A percentile compares a stretch with the other conserved stretches of the same genome.
These are phyloP conservation scores for Pleurotus ostreatus DNA, from an alignment of 768 basidiomycete species.

Conservation along the genomic window DNA sequence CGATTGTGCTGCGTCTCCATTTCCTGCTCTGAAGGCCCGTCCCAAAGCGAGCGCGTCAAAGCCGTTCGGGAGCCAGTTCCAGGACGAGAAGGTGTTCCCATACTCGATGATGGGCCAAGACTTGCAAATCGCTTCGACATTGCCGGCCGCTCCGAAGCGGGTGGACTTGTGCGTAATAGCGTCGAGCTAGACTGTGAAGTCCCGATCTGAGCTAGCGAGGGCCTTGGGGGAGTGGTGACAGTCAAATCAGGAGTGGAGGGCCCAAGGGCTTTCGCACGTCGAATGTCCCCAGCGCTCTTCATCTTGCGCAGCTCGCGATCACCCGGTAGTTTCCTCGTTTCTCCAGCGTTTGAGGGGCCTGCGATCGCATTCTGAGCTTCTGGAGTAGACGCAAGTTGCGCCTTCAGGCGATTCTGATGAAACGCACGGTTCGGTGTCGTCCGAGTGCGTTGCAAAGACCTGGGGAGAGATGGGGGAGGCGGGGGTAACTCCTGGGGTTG, in stretches of 20 bases:
- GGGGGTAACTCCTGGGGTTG: constrained; percentile 12
- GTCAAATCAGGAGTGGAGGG: constrained; percentile 11
- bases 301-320: constrained; percentile 73
- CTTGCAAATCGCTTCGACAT: constrained; percentile 63
- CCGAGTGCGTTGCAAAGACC: constrained; percentile 62
- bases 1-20: constrained; percentile 15
- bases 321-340: constrained; percentile 32
- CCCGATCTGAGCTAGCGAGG: constrained; percentile 44
- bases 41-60: constrained; percentile 49
- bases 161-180: constrained; percentile 38
- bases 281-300: constrained; percentile 85
- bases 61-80: constrained; percentile 32
- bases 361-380: constrained; percentile 17
- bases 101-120: constrained; percentile 51
- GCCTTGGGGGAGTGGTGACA: constrained; percentile 21
- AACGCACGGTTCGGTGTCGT: constrained; percentile 69
- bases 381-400: constrained; percentile 19
- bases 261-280: constrained; percentile 35
- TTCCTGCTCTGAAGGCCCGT: constrained; percentile 37
- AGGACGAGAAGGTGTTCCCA: constrained; percentile 33
- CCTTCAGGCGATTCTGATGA: constrained; percentile 39
- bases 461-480: constrained; percentile 24
- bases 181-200: constrained; percentile 72
- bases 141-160: constrained; percentile 30
- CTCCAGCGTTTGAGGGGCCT: constrained; percentile 23